Evolutionary conservation across 176 grass and related monocot genomes (phyloP).

Genomic region (Ensete ventricosum): DNA sequence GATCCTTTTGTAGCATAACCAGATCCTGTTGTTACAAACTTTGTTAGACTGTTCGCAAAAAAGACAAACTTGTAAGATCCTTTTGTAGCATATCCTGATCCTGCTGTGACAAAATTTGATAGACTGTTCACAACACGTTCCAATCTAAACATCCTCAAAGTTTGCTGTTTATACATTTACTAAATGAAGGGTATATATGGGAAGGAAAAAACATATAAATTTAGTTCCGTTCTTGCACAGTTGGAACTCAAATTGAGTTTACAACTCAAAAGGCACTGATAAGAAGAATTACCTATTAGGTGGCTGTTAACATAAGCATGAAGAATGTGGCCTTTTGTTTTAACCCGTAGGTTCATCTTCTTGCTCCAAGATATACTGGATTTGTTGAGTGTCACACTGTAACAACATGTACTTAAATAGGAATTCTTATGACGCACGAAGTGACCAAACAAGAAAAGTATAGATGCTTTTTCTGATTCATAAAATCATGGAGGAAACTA

Average conservation of each 20-base stretch:
- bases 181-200: not conserved
- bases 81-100: no score
- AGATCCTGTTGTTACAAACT: not conserved
- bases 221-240: no score
- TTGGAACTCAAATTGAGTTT: no score
- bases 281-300: not conserved
- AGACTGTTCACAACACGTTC: no score
- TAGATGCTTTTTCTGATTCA: no score
- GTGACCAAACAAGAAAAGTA: no score
- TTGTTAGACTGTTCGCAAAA: not conserved
- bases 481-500: no score
- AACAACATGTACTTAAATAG: not conserved
- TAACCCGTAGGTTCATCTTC: not conserved
- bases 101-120: no score
- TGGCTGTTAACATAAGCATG: slow-evolving; percentile 1
- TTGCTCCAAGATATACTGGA: not conserved
- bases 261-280: not conserved
- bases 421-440: no score
- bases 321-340: slow-evolving; percentile 6
- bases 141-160: no score
- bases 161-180: no score
- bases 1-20: not conserved
- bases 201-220: not conserved
- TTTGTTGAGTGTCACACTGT: not conserved
- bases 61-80: no score